These are phyloP conservation scores for Aspergillus wentii DNA, from an alignment of 495 filamentous ascomycete species.

Conservation along the genomic window DNA sequence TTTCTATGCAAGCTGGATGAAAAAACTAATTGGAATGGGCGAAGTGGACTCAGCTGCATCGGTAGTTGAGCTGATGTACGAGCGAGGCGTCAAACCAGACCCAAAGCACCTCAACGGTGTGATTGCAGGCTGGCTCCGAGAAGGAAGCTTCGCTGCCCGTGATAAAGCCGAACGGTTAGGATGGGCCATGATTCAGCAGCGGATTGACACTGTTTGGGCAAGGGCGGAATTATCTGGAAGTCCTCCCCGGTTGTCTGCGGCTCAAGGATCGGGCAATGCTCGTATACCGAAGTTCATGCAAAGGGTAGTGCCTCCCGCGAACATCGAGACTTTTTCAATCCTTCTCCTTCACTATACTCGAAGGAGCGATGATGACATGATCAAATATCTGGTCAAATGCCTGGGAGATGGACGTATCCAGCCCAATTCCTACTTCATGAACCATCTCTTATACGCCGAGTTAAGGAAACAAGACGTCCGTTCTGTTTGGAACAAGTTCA, in stretches of 20 bases:
- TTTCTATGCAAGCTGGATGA: slow-evolving; percentile 79
- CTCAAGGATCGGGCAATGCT: slow-evolving; percentile 11
- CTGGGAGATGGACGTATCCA: slow-evolving; percentile 55
- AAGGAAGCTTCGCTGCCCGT: slow-evolving; percentile 44
- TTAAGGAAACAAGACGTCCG: slow-evolving; percentile 48
- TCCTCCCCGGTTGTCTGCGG: slow-evolving; percentile 11
- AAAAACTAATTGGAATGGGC: slow-evolving; percentile 68
- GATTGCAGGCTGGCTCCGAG: slow-evolving; percentile 68
- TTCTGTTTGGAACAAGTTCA: slow-evolving; percentile 53
- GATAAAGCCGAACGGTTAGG: slow-evolving; percentile 63
- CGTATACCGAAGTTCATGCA: slow-evolving; percentile 32
- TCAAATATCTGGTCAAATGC: slow-evolving; percentile 52
- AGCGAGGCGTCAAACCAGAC: slow-evolving; percentile 58
- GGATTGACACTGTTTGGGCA: slow-evolving; percentile 53
- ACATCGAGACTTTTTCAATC: slow-evolving; percentile 70
- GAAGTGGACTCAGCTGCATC: slow-evolving; percentile 63
- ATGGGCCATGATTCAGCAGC: slow-evolving; percentile 71
- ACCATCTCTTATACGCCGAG: slow-evolving; percentile 62
- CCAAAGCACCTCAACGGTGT: slow-evolving; percentile 71
- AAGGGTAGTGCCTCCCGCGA: slow-evolving; percentile 52
- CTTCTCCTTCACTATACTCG: slow-evolving; percentile 67
- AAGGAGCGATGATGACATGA: slow-evolving; percentile 49
- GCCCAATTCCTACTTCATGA: slow-evolving; percentile 68
- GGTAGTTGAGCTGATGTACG: slow-evolving; percentile 64
- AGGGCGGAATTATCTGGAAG: slow-evolving; percentile 23